Evolutionary conservation across 768 basidiomycete genomes (phyloP).

Genomic region (Cyclocybe aegerita): DNA sequence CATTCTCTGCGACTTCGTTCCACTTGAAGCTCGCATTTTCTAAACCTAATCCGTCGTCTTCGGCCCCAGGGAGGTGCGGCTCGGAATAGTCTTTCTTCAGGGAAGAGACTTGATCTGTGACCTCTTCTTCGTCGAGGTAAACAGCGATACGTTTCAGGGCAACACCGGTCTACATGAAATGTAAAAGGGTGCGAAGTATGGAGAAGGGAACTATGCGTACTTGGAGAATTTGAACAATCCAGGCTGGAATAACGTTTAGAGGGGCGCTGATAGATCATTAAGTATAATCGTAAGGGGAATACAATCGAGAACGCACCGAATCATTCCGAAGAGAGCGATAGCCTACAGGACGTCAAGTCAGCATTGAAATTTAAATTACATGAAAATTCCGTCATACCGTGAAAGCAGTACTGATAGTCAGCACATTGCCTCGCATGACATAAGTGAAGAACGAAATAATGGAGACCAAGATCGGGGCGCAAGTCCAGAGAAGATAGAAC

Average conservation of each 20-base stretch:
- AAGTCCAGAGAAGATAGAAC: constrained; percentile 72
- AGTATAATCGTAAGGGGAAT: not conserved
- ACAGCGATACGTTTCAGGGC: constrained; percentile 66
- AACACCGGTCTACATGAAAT: constrained; percentile 47
- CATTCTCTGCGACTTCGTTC: constrained; percentile 45
- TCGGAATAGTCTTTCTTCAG: constrained; percentile 42
- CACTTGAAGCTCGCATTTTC: constrained; percentile 60
- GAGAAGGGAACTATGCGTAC: constrained; percentile 19
- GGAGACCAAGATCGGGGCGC: constrained; percentile 78
- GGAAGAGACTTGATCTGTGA: constrained; percentile 63
- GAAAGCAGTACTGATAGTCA: constrained; percentile 82
- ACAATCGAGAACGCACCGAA: constrained; percentile 45
- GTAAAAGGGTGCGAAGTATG: not conserved
- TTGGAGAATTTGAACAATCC: constrained; percentile 77
- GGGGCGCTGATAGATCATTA: constrained; percentile 44
- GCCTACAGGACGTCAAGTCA: constrained; percentile 35
- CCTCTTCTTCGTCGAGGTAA: constrained; percentile 72
- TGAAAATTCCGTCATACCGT: constrained; percentile 48
- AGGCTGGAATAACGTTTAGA: constrained; percentile 77
- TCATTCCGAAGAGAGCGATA: constrained; percentile 84
- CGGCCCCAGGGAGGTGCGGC: constrained; percentile 26
- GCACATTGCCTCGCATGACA: constrained; percentile 66
- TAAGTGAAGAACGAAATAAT: constrained; percentile 77
- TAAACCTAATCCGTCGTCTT: constrained; percentile 51
- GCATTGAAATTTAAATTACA: not conserved